Evolutionary conservation across 2,329 filamentous ascomycete species (phyloP).

Genomic region (Fusarium keratoplasticum): DNA sequence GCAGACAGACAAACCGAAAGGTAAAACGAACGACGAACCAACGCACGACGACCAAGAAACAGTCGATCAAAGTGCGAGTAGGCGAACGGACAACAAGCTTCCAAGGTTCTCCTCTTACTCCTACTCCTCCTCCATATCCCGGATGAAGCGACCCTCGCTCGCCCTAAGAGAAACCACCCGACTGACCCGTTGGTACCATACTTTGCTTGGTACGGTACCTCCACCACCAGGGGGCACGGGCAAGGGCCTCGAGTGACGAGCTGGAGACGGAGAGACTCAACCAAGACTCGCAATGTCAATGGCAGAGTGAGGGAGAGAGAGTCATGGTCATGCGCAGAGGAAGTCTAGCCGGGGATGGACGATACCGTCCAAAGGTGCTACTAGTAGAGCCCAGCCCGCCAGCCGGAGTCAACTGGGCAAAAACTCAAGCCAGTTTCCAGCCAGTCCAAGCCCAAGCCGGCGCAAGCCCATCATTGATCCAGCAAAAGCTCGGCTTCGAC

Average conservation of each 20-base stretch:
- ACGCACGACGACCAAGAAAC: background rate
- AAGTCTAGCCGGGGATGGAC: constrained; percentile 26
- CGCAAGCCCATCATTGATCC: constrained; percentile 30
- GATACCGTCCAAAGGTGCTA: constrained; percentile 15
- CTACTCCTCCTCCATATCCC: background rate
- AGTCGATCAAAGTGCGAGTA: background rate
- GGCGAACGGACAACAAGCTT: constrained; percentile 1
- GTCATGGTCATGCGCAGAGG: constrained; percentile 33
- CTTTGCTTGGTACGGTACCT: constrained; percentile 8
- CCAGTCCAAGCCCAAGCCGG: constrained; percentile 30
- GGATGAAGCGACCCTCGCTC: constrained; percentile 4
- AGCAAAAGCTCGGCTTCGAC: background rate
- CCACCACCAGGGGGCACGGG: constrained; percentile 18
- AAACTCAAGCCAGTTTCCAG: constrained; percentile 15
- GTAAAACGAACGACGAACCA: constrained; percentile 5
- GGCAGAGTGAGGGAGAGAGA: background rate
- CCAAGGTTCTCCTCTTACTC: background rate
- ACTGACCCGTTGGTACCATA: constrained; percentile 12
- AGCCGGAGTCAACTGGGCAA: background rate
- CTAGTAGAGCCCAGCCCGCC: background rate
- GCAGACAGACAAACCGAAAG: background rate
- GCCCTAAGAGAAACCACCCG: constrained; percentile 13
- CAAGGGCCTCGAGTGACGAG: constrained; percentile 3
- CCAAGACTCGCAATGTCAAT: background rate
- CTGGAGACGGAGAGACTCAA: constrained; percentile 8